Conservation (phyloP, 371 early-diverging fungal genomes). For the Mortierella sp. region DNA sequence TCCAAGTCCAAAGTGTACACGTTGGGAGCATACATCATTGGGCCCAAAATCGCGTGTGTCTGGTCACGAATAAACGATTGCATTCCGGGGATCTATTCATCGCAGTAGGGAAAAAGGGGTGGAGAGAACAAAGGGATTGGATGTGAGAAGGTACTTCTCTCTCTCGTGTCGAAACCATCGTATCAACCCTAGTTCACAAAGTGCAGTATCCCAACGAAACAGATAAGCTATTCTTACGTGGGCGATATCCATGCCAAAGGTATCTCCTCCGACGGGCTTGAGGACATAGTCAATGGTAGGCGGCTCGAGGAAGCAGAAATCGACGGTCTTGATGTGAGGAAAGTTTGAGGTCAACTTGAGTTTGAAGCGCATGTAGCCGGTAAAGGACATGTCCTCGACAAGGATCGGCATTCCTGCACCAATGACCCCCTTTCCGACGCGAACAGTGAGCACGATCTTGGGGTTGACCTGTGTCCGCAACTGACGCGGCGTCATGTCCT, state of each 20-base stretch:
- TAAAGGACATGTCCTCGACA: constrained; percentile 93
- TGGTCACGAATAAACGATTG: constrained; percentile 85
- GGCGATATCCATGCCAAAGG: constrained; percentile 88
- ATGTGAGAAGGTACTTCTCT: no score
- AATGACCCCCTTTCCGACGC: constrained; percentile 89
- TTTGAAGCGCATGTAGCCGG: constrained; percentile 84
- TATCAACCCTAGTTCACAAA: no score
- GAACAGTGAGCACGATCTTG: constrained; percentile 90
- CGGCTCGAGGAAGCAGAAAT: constrained; percentile 88
- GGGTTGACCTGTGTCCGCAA: constrained; percentile 82
- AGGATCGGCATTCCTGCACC: constrained; percentile 94
- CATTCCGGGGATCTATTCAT: constrained; percentile 81
- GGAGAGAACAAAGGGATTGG: no score
- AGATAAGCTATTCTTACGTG: constrained; percentile 60
- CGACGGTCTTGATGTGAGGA: constrained; percentile 91
- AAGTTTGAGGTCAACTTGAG: constrained; percentile 86
- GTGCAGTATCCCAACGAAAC: not conserved
- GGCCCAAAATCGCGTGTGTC: constrained; percentile 77
- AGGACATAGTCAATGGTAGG: constrained; percentile 95
- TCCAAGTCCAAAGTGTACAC: constrained; percentile 87
- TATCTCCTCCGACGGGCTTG: constrained; percentile 92
- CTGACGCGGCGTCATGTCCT: constrained; percentile 74
- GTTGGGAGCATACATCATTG: constrained; percentile 91
- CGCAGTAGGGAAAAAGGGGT: not conserved
- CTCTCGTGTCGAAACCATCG: no score